Evolutionary conservation across 192 early-diverging fungal genomes (phyloP).

Genomic region (Cetraspora pellucida): DNA sequence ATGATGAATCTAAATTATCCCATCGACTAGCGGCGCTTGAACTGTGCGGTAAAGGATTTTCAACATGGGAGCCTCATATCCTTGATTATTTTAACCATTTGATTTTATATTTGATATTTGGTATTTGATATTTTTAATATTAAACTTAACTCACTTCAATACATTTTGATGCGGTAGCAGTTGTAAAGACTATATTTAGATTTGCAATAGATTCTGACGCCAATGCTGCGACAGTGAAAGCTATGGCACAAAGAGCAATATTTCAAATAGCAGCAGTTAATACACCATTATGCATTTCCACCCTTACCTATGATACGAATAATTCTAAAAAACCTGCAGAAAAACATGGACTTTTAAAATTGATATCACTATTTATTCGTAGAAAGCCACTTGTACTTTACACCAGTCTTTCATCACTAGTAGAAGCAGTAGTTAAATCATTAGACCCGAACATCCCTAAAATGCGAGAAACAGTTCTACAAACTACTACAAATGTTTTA

Average conservation of each 20-base stretch:
- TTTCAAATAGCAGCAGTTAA: constrained; percentile 70
- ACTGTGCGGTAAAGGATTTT: constrained; percentile 71
- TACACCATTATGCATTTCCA: constrained; percentile 69
- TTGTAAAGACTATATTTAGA: constrained; percentile 63
- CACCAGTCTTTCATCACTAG: constrained; percentile 59
- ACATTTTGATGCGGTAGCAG: constrained; percentile 60
- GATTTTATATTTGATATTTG: background rate
- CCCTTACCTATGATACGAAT: constrained; percentile 73
- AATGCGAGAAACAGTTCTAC: constrained; percentile 70
- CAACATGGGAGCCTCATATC: constrained; percentile 72
- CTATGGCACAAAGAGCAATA: constrained; percentile 69
- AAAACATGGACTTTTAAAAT: constrained; percentile 58
- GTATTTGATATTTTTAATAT: background rate
- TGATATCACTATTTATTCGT: constrained; percentile 72
- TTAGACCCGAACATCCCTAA: constrained; percentile 77
- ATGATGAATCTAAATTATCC: constrained; percentile 56
- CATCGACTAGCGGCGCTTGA: constrained; percentile 70
- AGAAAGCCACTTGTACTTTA: constrained; percentile 76
- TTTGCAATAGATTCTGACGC: constrained; percentile 52
- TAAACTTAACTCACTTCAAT: constrained; percentile 17
- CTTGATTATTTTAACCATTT: constrained; percentile 16
- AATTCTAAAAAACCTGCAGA: constrained; percentile 66
- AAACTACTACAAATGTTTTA: constrained; percentile 56
- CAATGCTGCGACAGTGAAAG: constrained; percentile 44
- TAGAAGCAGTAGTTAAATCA: constrained; percentile 80